These are phyloP conservation scores for Herpotrichia juniperi DNA, from an alignment of 2,329 filamentous ascomycete species.

Conservation along the genomic window DNA sequence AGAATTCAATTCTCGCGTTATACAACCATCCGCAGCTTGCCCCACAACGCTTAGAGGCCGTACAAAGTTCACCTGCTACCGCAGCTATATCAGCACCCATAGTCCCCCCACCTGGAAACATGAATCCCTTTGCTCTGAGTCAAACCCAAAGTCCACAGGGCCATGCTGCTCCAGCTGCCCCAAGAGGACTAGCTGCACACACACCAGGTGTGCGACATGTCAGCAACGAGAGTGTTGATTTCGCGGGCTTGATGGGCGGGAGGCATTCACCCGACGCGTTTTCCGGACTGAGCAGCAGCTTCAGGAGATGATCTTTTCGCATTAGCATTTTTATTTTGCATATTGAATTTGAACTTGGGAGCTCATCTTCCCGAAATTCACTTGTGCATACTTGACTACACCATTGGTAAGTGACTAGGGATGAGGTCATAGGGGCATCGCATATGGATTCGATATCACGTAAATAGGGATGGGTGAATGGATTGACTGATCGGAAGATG, in stretches of 20 bases:
- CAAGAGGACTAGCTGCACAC: slow-evolving; percentile 15
- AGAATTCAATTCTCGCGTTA: slow-evolving; percentile 75
- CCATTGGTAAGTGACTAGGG: background rate
- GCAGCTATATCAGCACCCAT: slow-evolving; percentile 31
- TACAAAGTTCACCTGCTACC: slow-evolving; percentile 36
- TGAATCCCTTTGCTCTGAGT: slow-evolving; percentile 61
- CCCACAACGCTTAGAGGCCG: slow-evolving; percentile 48
- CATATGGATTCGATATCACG: too few relatives aligned
- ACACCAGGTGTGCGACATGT: slow-evolving; percentile 48
- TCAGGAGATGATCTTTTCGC: slow-evolving; percentile 26
- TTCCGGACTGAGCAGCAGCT: slow-evolving; percentile 71
- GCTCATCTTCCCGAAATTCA: background rate
- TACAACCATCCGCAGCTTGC: slow-evolving; percentile 68
- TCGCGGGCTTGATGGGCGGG: slow-evolving; percentile 67
- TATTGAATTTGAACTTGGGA: background rate
- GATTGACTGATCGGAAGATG: too few relatives aligned
- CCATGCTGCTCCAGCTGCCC: slow-evolving; percentile 27
- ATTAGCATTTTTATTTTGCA: background rate
- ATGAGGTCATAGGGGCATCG: too few relatives aligned
- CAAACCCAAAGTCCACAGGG: slow-evolving; percentile 26
- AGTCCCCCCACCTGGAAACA: slow-evolving; percentile 49
- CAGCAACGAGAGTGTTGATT: slow-evolving; percentile 74
- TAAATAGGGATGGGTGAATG: too few relatives aligned
- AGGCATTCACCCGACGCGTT: slow-evolving; percentile 82
- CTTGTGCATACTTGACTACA: background rate